Conservation (phyloP, 2,329 filamentous ascomycete genomes). For the Aspergillus aculeatus region DNA sequence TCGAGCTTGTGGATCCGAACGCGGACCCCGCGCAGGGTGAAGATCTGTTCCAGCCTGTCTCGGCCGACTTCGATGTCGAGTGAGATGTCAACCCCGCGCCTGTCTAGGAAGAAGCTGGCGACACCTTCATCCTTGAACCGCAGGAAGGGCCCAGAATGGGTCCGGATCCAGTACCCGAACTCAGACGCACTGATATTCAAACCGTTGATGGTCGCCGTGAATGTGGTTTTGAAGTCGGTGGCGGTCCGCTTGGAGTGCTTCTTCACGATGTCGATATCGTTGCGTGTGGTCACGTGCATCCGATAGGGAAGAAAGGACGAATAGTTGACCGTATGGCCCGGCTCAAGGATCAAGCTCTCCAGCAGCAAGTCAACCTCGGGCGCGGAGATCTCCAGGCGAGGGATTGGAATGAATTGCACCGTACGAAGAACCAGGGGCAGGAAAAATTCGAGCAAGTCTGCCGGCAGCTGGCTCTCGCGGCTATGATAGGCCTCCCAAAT, state of each 20-base stretch:
- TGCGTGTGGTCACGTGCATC: slow-evolving; percentile 77
- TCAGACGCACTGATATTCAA: slow-evolving; percentile 82
- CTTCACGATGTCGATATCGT: slow-evolving; percentile 82
- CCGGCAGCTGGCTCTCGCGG: slow-evolving; percentile 68
- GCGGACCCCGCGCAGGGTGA: slow-evolving; percentile 71
- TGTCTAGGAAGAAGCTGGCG: slow-evolving; percentile 79
- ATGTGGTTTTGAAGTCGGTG: slow-evolving; percentile 66
- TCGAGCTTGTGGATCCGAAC: slow-evolving; percentile 85
- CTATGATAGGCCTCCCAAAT: slow-evolving; percentile 65
- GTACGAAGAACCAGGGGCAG: slow-evolving; percentile 72
- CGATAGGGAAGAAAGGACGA: slow-evolving; percentile 88
- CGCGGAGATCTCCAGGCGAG: slow-evolving; percentile 80
- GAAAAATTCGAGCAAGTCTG: slow-evolving; percentile 76
- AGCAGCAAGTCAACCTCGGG: slow-evolving; percentile 81
- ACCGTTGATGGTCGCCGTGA: slow-evolving; percentile 77
- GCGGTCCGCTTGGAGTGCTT: slow-evolving; percentile 65
- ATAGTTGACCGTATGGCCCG: slow-evolving; percentile 77
- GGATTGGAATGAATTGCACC: slow-evolving; percentile 85
- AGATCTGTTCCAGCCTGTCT: slow-evolving; percentile 74
- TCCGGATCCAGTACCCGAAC: slow-evolving; percentile 83
- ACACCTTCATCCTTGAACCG: slow-evolving; percentile 79
- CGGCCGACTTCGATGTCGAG: slow-evolving; percentile 81
- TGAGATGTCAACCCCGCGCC: slow-evolving; percentile 81
- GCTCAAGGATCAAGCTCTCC: slow-evolving; percentile 88
- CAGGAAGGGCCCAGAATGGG: slow-evolving; percentile 69